phyloP scores from a whole-genome alignment of 1,284 basidiomycete genomes.

The Baeospora myosura region DNA sequence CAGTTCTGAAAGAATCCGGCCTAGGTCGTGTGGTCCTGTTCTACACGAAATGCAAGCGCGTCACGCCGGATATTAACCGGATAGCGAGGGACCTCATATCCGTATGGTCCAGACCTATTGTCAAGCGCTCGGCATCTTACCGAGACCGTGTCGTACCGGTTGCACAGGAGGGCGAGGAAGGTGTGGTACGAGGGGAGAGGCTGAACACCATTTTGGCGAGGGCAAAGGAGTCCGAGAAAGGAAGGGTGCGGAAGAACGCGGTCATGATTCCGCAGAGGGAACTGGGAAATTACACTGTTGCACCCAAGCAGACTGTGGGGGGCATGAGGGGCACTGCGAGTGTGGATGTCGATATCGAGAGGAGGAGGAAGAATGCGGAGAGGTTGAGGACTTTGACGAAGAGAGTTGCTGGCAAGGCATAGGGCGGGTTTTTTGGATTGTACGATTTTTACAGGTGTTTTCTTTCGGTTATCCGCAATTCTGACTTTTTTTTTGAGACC shows the following conservation, averaged over 20 bases:
- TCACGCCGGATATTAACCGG: conserved; percentile 74
- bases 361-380: conserved; percentile 66
- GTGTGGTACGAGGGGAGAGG: conserved; percentile 38
- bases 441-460: no score
- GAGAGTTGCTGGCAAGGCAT: conserved; percentile 25
- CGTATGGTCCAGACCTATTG: conserved; percentile 89
- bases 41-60: conserved; percentile 91
- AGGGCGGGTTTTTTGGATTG: background rate
- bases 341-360: conserved; percentile 64
- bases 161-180: conserved; percentile 34
- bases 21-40: conserved; percentile 92
- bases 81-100: conserved; percentile 84
- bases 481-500: no score
- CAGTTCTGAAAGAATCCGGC: conserved; percentile 86
- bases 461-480: no score
- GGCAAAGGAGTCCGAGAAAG: conserved; percentile 61
- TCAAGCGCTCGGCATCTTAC: conserved; percentile 84
- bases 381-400: conserved; percentile 54
- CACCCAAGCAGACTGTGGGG: conserved; percentile 51
- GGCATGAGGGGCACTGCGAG: conserved; percentile 39
- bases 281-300: conserved; percentile 67
- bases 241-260: conserved; percentile 63
- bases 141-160: conserved; percentile 66
- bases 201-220: conserved; percentile 65
- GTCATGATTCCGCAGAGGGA: conserved; percentile 70